Percentiles rank a stretch among this genome's conserved stretches.
These are phyloP conservation scores for Kwoniella heveanensis DNA, from an alignment of 768 basidiomycete species.

Conservation along the genomic window DNA sequence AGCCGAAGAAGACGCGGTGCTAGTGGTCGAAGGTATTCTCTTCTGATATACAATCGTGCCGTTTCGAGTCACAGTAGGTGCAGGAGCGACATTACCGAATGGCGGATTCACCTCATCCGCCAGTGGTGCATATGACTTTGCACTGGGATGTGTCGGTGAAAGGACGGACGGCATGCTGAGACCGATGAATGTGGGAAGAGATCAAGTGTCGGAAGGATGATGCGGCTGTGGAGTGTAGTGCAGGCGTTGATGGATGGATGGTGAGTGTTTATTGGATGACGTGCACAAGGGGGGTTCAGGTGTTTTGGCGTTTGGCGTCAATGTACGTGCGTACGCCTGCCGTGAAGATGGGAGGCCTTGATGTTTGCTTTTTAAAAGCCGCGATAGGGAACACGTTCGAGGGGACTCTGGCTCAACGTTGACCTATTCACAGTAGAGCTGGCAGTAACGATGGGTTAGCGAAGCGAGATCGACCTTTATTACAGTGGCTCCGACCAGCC, in stretches of 20 bases:
- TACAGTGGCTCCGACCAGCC: too few species aligned
- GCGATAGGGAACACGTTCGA: too few species aligned
- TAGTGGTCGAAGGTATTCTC: conserved; percentile 16
- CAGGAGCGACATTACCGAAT: conserved; percentile 36
- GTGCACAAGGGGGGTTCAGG: not conserved
- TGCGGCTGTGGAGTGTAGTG: too few species aligned
- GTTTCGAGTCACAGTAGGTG: conserved; percentile 32
- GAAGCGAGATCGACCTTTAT: too few species aligned
- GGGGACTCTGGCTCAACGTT: too few species aligned
- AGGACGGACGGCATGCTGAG: conserved; percentile 35
- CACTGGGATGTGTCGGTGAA: conserved; percentile 7
- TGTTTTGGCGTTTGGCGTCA: too few species aligned
- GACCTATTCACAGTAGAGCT: too few species aligned
- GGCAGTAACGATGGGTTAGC: too few species aligned
- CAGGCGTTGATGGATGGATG: not conserved
- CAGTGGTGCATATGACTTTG: conserved; percentile 36
- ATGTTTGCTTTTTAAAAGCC: too few species aligned
- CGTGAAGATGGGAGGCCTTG: too few species aligned
- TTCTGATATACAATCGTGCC: conserved; percentile 38
- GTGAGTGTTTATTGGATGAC: not conserved
- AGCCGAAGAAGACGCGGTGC: conserved; percentile 14
- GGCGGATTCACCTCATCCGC: conserved; percentile 40
- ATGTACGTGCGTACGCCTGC: not conserved
- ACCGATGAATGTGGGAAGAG: not conserved
- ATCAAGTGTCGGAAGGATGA: too few species aligned